A percentile compares a stretch with the other conserved stretches of the same genome.
phyloP scores from a whole-genome alignment of 73 alveolate genomes.

The Breviolum minutum region DNA sequence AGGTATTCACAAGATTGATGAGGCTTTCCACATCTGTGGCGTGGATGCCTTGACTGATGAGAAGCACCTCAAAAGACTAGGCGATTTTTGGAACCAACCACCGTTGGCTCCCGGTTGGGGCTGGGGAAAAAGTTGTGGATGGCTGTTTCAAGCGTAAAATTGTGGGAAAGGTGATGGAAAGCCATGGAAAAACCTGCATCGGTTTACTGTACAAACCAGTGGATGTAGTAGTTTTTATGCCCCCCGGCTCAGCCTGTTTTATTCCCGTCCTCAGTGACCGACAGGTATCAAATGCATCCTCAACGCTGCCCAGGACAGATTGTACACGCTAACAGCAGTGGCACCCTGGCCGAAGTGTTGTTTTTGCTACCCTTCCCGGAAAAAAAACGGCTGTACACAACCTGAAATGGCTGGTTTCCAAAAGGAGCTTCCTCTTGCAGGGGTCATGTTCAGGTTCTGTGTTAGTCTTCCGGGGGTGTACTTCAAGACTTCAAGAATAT shows the following conservation, averaged over 20 bases:
- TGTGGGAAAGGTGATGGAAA: background rate
- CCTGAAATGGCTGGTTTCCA: no score
- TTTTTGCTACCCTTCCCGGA: no score
- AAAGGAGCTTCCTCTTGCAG: no score
- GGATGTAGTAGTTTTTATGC: background rate
- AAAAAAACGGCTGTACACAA: no score
- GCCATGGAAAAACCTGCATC: background rate
- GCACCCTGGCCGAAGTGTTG: background rate
- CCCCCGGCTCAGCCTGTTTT: background rate
- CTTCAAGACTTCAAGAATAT: no score
- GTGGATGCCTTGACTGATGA: slow-evolving; percentile 77
- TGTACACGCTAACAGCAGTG: background rate
- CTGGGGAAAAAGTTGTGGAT: no score
- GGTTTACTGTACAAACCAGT: background rate
- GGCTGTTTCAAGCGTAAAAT: no score
- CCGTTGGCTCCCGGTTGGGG: background rate
- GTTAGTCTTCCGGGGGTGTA: no score
- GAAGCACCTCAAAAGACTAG: slow-evolving; percentile 36
- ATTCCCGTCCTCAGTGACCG: background rate
- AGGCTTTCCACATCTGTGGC: slow-evolving; percentile 73
- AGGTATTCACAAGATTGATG: slow-evolving; percentile 29
- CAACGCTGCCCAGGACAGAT: slow-evolving; percentile 42
- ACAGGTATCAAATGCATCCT: slow-evolving; percentile 66
- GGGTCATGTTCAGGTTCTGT: no score
- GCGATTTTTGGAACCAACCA: no score